Evolutionary conservation across 352 stramenopile species (phyloP).

Genomic region (Pythium dissimile): DNA sequence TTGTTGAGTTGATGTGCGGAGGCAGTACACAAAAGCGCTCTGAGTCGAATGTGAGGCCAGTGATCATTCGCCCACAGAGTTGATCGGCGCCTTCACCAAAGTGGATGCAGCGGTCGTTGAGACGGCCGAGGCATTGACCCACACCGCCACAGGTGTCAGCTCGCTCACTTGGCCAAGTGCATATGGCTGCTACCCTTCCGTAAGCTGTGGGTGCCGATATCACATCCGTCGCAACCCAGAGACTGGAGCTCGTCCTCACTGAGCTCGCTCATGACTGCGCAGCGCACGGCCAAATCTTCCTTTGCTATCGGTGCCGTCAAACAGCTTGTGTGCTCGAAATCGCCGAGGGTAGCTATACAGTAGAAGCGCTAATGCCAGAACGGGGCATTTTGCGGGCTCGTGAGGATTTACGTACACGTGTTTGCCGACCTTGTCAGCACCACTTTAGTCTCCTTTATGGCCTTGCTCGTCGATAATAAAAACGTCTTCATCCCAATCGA

Average conservation of each 20-base stretch:
- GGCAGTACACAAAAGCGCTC: slow-evolving; percentile 6
- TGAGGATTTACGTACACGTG: slow-evolving; percentile 14
- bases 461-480: slow-evolving; percentile 13
- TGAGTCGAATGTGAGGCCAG: slow-evolving; percentile 4
- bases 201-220: slow-evolving; percentile 5
- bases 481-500: slow-evolving; percentile 11
- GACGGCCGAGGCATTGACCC: slow-evolving; percentile 4
- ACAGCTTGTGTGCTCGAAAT: too few species aligned
- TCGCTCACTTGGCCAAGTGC: slow-evolving; percentile 2
- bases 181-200: slow-evolving; percentile 7
- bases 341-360: too few species aligned
- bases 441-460: slow-evolving; percentile 11
- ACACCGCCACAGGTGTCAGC: slow-evolving; percentile 6
- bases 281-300: background rate
- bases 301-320: slow-evolving; percentile 8
- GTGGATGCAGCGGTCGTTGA: slow-evolving; percentile 9
- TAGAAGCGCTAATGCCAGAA: slow-evolving; percentile 7
- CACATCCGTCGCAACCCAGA: background rate
- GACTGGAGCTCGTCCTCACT: background rate
- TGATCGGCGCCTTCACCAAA: slow-evolving; percentile 6
- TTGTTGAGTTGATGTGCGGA: background rate
- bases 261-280: background rate
- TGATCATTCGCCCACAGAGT: slow-evolving; percentile 7
- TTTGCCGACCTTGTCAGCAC: slow-evolving; percentile 13
- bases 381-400: slow-evolving; percentile 11